Evolutionary conservation across 208 protist species (phyloP).

Genomic region (Trichomonas gallinae): DNA sequence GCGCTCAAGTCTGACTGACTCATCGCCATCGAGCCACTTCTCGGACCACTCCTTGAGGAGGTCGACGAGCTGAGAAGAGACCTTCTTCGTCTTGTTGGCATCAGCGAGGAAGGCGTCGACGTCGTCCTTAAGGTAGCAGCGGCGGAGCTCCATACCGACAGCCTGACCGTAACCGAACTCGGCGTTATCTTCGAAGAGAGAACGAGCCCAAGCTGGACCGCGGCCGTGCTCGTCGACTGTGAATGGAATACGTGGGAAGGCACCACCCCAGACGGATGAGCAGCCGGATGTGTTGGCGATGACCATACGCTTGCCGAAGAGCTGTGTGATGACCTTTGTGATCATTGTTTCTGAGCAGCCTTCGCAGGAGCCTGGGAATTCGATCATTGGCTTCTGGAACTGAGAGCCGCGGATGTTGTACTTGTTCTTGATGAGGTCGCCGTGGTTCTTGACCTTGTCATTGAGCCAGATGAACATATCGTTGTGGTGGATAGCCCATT

Average conservation of each 20-base stretch:
- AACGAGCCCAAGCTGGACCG: conserved; percentile 52
- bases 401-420: conserved; percentile 31
- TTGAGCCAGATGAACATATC: not conserved
- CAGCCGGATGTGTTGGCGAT: conserved; percentile 60
- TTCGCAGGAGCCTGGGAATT: conserved; percentile 56
- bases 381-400: conserved; percentile 53
- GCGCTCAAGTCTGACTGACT: not conserved
- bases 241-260: conserved; percentile 42
- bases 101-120: conserved; percentile 23
- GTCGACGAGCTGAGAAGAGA: not conserved
- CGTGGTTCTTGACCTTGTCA: not conserved
- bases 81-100: no score
- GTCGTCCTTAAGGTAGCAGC: conserved; percentile 33
- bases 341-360: conserved; percentile 58
- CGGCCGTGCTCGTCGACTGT: conserved; percentile 46
- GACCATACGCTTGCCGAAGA: conserved; percentile 54
- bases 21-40: not conserved
- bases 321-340: conserved; percentile 55
- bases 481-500: not conserved
- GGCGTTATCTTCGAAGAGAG: conserved; percentile 57
- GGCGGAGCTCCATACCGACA: conserved; percentile 28
- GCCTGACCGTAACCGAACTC: conserved; percentile 53
- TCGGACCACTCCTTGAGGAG: not conserved
- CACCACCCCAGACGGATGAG: conserved; percentile 51
- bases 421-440: not conserved